Conservation (phyloP, 2,329 filamentous ascomycete species). For the Nemania bipapillata region DNA sequence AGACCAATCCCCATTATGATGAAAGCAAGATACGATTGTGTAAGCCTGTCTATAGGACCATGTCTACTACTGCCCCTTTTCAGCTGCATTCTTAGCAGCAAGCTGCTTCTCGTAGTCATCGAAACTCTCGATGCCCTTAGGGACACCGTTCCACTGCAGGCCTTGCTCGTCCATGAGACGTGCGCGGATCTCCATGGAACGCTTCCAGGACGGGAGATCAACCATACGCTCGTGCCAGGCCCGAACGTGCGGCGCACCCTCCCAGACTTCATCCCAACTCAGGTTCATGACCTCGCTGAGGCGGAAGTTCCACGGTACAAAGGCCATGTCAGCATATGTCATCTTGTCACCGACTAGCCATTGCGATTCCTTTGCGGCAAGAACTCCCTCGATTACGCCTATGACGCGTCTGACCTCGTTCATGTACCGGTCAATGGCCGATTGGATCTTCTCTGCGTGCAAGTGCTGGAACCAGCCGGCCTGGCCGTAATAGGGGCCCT, state of each 20-base stretch:
- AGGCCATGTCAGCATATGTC: slow-evolving; percentile 45
- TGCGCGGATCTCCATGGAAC: slow-evolving; percentile 49
- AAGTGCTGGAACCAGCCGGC: slow-evolving; percentile 33
- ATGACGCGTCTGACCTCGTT: slow-evolving; percentile 48
- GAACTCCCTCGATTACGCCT: slow-evolving; percentile 41
- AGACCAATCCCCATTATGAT: no score
- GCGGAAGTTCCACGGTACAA: slow-evolving; percentile 35
- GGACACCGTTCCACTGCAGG: slow-evolving; percentile 52
- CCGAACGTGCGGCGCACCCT: slow-evolving; percentile 31
- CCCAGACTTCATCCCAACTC: slow-evolving; percentile 12
- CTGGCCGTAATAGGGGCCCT: slow-evolving; percentile 55
- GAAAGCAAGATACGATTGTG: no score
- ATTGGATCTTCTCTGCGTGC: slow-evolving; percentile 44
- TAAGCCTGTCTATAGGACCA: no score
- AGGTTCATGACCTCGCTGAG: neutral
- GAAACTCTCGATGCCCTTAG: slow-evolving; percentile 51
- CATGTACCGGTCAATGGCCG: slow-evolving; percentile 48
- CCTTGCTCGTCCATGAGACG: slow-evolving; percentile 54
- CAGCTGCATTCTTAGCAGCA: neutral
- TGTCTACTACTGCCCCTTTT: no score
- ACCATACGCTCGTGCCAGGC: slow-evolving; percentile 54
- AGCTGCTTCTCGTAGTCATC: neutral
- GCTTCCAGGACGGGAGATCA: slow-evolving; percentile 50
- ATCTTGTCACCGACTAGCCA: slow-evolving; percentile 51
- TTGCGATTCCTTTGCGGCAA: slow-evolving; percentile 16